Evolutionary conservation across 345 rosid species (phyloP), one percentile per base, ranked within the genome.

Genomic region (Ceriops tagal): DNA sequence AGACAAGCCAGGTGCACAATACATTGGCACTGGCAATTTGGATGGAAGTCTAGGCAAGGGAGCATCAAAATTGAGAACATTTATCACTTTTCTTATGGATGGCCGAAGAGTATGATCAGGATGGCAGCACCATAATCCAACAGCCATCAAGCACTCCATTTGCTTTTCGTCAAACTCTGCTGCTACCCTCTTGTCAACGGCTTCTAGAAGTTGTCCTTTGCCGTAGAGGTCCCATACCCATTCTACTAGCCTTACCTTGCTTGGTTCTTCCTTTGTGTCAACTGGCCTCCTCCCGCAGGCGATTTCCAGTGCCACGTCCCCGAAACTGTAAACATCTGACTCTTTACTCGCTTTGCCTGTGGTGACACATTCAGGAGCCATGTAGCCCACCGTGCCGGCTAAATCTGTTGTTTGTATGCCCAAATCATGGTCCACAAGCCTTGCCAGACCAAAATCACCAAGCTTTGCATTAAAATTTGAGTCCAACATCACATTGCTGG

Each of bases 181-280:
- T 2, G 11, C 46, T 5, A 83, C 56, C 34, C 71, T 53, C 8
- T 43, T 46, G 59, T 85, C 89, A 0, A 65, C 78, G 0, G 83
- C 83, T 64, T 71, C 72, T 13, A 70, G 62, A 43, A 79, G 53
- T 58, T 55, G 68, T 7, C 78, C 73, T 8, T 55, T 26, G 18
- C 86, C 89, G 15, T 85, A 85, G 8, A 83, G 80, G 18, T 75
- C 73, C 89, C 89, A 82, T 0, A 82, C 83, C 86, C 85, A 85
- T 58, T 77, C 85, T 63, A 81, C 73, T 63, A 85, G 46, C 70
- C 82, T 61, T 8, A 78, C 74, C 66, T 82, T 75, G 27, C 76
- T 53, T 0, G 67, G 72, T 26, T 71, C 85, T n/a, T 43, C 51
- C 77, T 58, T 60, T 1, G 73, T 47, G 26, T 83, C 80, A 9